phyloP scores from a whole-genome alignment of 345 rosid genomes.

The Salix suchowensis region DNA sequence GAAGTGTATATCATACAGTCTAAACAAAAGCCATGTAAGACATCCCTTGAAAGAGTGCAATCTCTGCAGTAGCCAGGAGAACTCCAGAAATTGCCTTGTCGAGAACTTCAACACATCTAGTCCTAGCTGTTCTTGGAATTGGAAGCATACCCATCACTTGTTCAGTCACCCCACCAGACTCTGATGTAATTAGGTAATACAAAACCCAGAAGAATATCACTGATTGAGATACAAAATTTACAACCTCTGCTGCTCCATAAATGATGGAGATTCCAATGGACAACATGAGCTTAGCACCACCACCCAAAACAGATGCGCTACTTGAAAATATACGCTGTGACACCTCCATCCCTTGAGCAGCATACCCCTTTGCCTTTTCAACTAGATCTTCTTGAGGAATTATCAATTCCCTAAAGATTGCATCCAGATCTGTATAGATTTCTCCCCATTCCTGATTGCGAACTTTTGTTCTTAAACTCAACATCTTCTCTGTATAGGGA shows the following conservation, averaged over 20 bases:
- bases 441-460: conserved; percentile 66
- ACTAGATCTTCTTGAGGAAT: conserved; percentile 79
- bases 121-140: conserved; percentile 52
- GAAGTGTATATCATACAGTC: conserved; percentile 77
- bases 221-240: conserved; percentile 75
- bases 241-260: conserved; percentile 88
- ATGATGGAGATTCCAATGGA: conserved; percentile 62
- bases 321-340: conserved; percentile 62
- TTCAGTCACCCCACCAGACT: conserved; percentile 92
- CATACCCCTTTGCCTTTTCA: conserved; percentile 77
- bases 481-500: conserved; percentile 64
- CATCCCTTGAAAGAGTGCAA: conserved; percentile 93
- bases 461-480: conserved; percentile 56
- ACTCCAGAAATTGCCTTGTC: conserved; percentile 81
- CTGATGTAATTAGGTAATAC: conserved; percentile 80
- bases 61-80: conserved; percentile 89
- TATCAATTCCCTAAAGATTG: conserved; percentile 65
- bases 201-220: conserved; percentile 87
- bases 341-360: conserved; percentile 71
- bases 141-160: conserved; percentile 90
- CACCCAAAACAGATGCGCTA: conserved; percentile 72
- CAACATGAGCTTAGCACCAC: conserved; percentile 61
- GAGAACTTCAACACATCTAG: conserved; percentile 78
- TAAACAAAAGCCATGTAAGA: conserved; percentile 88
- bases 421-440: conserved; percentile 68